A percentile compares a stretch with the other conserved stretches of the same genome.
phyloP scores from a whole-genome alignment of 176 grass and related monocot genomes.

The Poa annua region DNA sequence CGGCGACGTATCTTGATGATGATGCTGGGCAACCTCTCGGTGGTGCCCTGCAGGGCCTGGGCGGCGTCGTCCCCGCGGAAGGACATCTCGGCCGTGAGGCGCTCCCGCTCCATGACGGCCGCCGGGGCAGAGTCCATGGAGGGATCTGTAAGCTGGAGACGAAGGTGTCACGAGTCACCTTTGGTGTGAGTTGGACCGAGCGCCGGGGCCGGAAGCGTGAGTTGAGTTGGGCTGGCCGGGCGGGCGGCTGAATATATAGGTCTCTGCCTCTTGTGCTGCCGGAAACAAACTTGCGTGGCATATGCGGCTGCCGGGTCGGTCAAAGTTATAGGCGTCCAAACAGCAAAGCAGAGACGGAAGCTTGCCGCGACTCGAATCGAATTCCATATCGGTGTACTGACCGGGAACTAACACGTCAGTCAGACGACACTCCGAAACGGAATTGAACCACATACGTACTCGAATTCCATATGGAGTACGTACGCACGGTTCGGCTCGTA shows the following conservation, averaged over 20 bases:
- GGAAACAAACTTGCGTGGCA: not conserved
- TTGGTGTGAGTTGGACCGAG: slow-evolving; percentile 41
- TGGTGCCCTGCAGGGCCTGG: not conserved
- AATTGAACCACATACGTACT: too few relatives aligned
- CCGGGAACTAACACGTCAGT: too few relatives aligned
- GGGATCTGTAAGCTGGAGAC: not conserved
- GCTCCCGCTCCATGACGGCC: slow-evolving; percentile 66
- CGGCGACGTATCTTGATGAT: slow-evolving; percentile 73
- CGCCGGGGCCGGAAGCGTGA: slow-evolving; percentile 38
- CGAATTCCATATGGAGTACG: too few relatives aligned
- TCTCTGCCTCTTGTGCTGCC: not conserved
- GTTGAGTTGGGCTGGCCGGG: slow-evolving; percentile 10
- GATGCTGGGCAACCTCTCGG: slow-evolving; percentile 49
- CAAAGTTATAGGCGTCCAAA: slow-evolving; percentile 42
- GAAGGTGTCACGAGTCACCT: not conserved
- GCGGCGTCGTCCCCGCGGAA: slow-evolving; percentile 37
- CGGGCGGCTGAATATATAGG: slow-evolving; percentile 44
- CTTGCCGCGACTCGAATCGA: not conserved
- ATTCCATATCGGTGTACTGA: not conserved
- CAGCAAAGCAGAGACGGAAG: not conserved
- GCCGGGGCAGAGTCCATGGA: slow-evolving; percentile 45
- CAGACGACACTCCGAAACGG: not conserved
- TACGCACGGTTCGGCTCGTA: too few relatives aligned
- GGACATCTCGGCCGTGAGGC: slow-evolving; percentile 74
- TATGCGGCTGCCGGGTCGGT: slow-evolving; percentile 3